Percentiles rank a stretch among this genome's conserved stretches.
Evolutionary conservation across 139 green algal species (phyloP).

Genomic region (Picochlorum sp.): DNA sequence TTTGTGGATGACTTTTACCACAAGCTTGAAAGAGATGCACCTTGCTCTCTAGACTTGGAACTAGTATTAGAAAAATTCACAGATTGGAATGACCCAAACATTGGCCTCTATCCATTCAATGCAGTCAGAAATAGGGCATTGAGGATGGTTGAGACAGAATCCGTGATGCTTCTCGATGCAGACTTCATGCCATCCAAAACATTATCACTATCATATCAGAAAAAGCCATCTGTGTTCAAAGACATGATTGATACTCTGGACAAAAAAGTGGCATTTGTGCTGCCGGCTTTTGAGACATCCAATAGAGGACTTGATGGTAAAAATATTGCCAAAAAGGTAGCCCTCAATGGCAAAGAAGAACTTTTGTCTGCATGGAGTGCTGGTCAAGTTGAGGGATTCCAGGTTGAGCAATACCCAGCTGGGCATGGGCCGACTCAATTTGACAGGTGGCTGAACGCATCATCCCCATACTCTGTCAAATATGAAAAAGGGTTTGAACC

Average conservation of each 20-base stretch:
- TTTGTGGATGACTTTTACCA: constrained; percentile 2
- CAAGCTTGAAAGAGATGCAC: background rate
- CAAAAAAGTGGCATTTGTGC: background rate
- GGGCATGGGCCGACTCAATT: constrained; percentile 4
- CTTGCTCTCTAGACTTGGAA: constrained; percentile 12
- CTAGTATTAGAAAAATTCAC: constrained; percentile 10
- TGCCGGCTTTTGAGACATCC: constrained; percentile 1
- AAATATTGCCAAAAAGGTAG: background rate
- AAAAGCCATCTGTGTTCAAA: background rate
- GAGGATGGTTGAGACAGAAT: constrained; percentile 13
- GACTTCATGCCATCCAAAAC: constrained; percentile 22
- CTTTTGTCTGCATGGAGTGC: background rate
- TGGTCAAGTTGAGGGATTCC: constrained; percentile 5
- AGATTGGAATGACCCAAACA: background rate
- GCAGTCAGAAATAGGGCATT: constrained; percentile 17
- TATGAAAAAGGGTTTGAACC: constrained; percentile 38
- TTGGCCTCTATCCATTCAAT: constrained; percentile 17
- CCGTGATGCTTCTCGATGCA: constrained; percentile 30
- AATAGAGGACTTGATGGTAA: background rate
- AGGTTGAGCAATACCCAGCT: constrained; percentile 3
- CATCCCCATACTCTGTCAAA: constrained; percentile 18
- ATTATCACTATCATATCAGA: constrained; percentile 3
- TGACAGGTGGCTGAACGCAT: background rate
- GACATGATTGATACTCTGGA: background rate
- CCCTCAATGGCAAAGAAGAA: background rate